Conservation (phyloP, 2,329 filamentous ascomycete genomes). For the Colletotrichum eremochloae region DNA sequence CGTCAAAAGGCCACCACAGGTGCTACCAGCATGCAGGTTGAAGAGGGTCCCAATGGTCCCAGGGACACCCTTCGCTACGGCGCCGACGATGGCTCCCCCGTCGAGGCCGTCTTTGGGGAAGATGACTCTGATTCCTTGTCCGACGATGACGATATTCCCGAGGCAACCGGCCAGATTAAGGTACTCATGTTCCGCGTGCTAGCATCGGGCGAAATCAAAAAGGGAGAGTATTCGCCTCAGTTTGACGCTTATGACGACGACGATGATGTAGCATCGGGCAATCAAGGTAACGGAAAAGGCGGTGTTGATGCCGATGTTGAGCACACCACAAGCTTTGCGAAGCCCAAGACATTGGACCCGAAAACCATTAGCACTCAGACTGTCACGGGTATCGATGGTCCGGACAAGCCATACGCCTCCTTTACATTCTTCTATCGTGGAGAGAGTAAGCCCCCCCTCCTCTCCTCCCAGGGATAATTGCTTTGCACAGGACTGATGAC, state of each 20-base stretch:
- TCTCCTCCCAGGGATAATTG: slow-evolving; percentile 11
- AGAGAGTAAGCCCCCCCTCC: slow-evolving; percentile 76
- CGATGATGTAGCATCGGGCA: slow-evolving; percentile 70
- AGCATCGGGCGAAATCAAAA: slow-evolving; percentile 96
- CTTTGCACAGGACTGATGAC: slow-evolving; percentile 4
- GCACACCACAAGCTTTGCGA: slow-evolving; percentile 97
- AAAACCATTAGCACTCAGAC: slow-evolving; percentile 99
- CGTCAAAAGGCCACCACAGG: slow-evolving; percentile 67
- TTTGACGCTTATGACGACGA: slow-evolving; percentile 98
- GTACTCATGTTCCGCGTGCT: slow-evolving; percentile 96
- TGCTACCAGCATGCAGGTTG: slow-evolving; percentile 54
- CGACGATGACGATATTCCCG: slow-evolving; percentile 88
- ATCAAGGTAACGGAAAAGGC: slow-evolving; percentile 67
- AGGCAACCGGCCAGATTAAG: slow-evolving; percentile 97
- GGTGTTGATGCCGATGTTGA: slow-evolving; percentile 86
- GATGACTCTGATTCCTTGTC: slow-evolving; percentile 82
- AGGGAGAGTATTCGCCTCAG: slow-evolving; percentile 97
- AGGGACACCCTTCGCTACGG: slow-evolving; percentile 83
- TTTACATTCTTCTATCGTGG: slow-evolving; percentile 99
- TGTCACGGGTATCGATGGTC: slow-evolving; percentile 96
- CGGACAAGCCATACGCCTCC: slow-evolving; percentile 94
- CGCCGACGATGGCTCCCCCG: slow-evolving; percentile 78
- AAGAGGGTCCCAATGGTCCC: slow-evolving; percentile 58
- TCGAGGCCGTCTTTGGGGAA: slow-evolving; percentile 77
- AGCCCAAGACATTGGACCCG: slow-evolving; percentile 94